Percentiles rank a stretch among this genome's conserved stretches.
Conservation (phyloP, 371 early-diverging fungal genomes). For the Rhizopus stolonifer region DNA sequence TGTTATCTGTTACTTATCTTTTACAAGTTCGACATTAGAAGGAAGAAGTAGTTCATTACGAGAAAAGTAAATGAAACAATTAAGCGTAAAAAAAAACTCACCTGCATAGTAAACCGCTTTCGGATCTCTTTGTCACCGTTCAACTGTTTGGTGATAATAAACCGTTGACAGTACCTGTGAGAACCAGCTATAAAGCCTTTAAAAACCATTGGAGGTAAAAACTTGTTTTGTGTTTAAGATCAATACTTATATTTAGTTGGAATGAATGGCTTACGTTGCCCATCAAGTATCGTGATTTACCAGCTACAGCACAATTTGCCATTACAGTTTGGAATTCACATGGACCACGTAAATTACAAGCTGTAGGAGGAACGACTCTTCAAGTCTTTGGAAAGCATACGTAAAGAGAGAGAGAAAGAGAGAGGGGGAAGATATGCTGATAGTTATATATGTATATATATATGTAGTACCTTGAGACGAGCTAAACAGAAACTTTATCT, state of each 20-base stretch:
- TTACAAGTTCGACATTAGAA: constrained; percentile 41
- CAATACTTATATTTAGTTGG: constrained; percentile 56
- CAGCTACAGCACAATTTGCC: constrained; percentile 68
- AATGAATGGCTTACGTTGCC: constrained; percentile 92
- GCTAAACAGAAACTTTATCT: constrained; percentile 80
- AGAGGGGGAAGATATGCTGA: too few relatives aligned
- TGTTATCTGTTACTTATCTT: background rate
- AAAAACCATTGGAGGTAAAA: constrained; percentile 52
- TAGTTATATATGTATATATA: too few relatives aligned
- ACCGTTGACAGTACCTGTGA: constrained; percentile 68
- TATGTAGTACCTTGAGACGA: constrained; percentile 67
- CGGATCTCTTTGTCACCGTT: constrained; percentile 71
- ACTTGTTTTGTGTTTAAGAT: background rate
- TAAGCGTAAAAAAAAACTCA: background rate
- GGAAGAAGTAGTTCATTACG: constrained; percentile 26
- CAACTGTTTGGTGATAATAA: constrained; percentile 81
- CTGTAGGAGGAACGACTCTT: constrained; percentile 78
- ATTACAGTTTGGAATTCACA: constrained; percentile 82
- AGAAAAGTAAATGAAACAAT: constrained; percentile 3
- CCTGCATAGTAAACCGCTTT: constrained; percentile 17
- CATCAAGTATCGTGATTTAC: constrained; percentile 82
- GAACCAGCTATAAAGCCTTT: constrained; percentile 68
- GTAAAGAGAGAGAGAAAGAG: constrained; percentile 35
- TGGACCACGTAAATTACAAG: constrained; percentile 70
- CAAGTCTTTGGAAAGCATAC: constrained; percentile 76